phyloP scores from a whole-genome alignment of 2,329 filamentous ascomycete genomes.

The Blastomyces emzantsi region DNA sequence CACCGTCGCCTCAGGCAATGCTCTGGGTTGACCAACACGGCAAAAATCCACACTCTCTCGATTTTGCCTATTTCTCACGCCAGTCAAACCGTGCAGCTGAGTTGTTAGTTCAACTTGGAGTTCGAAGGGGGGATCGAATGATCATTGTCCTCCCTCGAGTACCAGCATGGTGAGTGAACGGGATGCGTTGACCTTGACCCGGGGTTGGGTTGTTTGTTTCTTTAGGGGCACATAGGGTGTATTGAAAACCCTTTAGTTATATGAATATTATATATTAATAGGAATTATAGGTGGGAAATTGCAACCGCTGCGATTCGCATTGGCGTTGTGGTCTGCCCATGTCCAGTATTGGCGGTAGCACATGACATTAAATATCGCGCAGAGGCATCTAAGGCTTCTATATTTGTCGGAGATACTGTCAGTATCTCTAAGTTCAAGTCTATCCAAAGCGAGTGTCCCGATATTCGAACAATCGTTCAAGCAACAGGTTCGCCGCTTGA shows the following conservation, averaged over 20 bases:
- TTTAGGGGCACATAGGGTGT: neutral
- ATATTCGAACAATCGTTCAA: constrained; percentile 29
- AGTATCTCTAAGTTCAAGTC: constrained; percentile 29
- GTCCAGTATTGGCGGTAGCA: constrained; percentile 31
- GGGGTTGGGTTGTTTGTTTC: constrained; percentile 1
- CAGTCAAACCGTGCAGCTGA: constrained; percentile 31
- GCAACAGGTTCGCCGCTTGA: constrained; percentile 17
- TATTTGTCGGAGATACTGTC: constrained; percentile 32
- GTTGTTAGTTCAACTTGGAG: constrained; percentile 26
- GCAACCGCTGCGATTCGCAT: constrained; percentile 30
- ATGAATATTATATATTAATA: neutral
- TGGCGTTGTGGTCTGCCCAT: constrained; percentile 32
- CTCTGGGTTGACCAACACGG: constrained; percentile 32
- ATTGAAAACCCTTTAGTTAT: neutral
- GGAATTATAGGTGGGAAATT: constrained; percentile 31
- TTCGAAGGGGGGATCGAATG: constrained; percentile 28
- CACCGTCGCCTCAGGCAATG: constrained; percentile 27
- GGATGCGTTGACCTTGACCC: neutral
- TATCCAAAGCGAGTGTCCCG: constrained; percentile 25
- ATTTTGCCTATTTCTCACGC: constrained; percentile 30
- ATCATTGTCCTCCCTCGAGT: constrained; percentile 31
- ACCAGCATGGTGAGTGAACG: constrained; percentile 26
- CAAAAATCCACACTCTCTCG: constrained; percentile 22
- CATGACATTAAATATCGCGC: constrained; percentile 35
- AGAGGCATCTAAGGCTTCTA: constrained; percentile 26